phyloP scores from a whole-genome alignment of 768 basidiomycete species.

The Xerocomus potaroensis region DNA sequence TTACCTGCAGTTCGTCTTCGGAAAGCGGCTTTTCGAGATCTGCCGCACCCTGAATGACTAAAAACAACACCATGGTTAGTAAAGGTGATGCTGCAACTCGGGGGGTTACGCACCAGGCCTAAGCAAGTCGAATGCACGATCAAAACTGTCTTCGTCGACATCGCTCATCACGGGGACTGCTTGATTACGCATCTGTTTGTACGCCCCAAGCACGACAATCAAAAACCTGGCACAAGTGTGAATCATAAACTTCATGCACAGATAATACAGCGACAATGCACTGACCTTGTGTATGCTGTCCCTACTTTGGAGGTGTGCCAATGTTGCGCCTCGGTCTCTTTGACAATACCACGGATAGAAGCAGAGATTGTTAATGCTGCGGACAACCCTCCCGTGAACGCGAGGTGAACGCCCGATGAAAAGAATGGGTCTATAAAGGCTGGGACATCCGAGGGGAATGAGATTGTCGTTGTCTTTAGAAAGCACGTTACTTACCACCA shows the following conservation, averaged over 20 bases:
- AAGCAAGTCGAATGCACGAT: constrained; percentile 24
- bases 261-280: background rate
- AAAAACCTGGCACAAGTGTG: background rate
- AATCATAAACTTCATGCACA: background rate
- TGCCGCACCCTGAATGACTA: constrained; percentile 5
- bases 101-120: constrained; percentile 4
- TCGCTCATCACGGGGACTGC: constrained; percentile 53
- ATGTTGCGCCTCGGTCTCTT: constrained; percentile 3
- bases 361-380: constrained; percentile 10
- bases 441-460: background rate
- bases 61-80: background rate
- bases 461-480: background rate
- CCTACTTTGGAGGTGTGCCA: constrained; percentile 4
- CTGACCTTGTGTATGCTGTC: constrained; percentile 1
- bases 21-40: constrained; percentile 6
- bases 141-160: constrained; percentile 66
- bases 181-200: constrained; percentile 67
- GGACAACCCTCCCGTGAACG: constrained; percentile 8
- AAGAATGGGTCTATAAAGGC: constrained; percentile 15
- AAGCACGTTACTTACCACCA: background rate
- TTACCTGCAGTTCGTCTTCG: constrained; percentile 9
- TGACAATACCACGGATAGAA: constrained; percentile 5
- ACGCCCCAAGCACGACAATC: constrained; percentile 47
- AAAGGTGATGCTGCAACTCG: background rate
- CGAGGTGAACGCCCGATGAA: constrained; percentile 9